Conservation (phyloP, 768 basidiomycete genomes). For the Clathrus columnatus region DNA sequence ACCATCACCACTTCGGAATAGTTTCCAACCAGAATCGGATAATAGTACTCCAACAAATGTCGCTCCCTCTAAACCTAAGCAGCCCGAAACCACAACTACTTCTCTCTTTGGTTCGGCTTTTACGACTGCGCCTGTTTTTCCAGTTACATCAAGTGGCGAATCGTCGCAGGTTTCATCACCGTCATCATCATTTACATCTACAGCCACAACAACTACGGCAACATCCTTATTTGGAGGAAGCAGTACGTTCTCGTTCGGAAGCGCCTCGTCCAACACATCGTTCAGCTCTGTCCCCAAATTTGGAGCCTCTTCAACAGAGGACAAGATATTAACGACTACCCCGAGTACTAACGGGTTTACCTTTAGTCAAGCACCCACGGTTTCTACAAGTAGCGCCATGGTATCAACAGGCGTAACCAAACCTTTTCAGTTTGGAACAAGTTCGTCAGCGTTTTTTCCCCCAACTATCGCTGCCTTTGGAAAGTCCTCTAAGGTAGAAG, state of each 20-base stretch:
- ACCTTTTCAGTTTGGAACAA: neutral
- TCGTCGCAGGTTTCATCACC: too few species aligned
- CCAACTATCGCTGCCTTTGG: too few species aligned
- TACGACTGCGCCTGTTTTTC: too few species aligned
- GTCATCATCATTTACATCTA: neutral
- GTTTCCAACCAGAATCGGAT: constrained; percentile 50
- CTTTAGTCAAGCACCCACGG: neutral
- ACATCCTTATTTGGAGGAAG: too few species aligned
- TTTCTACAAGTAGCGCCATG: too few species aligned
- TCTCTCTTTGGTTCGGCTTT: constrained; percentile 10
- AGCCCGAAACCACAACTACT: constrained; percentile 11
- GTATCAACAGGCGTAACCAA: neutral
- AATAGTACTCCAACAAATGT: constrained; percentile 7
- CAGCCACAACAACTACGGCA: neutral
- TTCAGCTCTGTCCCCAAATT: too few species aligned
- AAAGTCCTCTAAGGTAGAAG: too few species aligned
- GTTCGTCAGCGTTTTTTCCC: too few species aligned
- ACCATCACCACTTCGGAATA: constrained; percentile 70
- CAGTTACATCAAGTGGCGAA: too few species aligned
- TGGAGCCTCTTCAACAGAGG: too few species aligned
- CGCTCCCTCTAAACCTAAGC: neutral
- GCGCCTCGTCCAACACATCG: too few species aligned
- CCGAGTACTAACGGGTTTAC: neutral
- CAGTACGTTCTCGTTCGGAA: too few species aligned
- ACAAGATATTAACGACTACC: neutral